These are phyloP conservation scores for Westerdykella ornata DNA, from an alignment of 2,329 filamentous ascomycete genomes.

Conservation along the genomic window DNA sequence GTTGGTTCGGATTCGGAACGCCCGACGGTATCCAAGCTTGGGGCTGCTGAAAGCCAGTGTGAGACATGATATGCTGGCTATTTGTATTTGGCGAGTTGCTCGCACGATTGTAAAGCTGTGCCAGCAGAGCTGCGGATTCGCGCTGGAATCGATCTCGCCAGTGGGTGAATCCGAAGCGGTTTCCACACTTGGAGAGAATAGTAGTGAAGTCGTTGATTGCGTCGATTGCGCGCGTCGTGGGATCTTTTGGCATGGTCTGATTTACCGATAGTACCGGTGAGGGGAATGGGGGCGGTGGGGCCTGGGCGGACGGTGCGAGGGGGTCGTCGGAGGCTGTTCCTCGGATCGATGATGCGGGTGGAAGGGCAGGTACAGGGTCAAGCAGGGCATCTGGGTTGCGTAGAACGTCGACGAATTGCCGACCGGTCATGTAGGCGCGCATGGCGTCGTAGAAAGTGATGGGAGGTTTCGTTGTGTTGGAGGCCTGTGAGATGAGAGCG, in stretches of 20 bases:
- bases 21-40: constrained; percentile 21
- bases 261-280: constrained; percentile 20
- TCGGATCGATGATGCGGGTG: constrained; percentile 30
- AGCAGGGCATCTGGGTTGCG: constrained; percentile 46
- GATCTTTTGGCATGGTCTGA: constrained; percentile 24
- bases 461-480: constrained; percentile 55
- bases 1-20: constrained; percentile 18
- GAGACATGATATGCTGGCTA: constrained; percentile 1
- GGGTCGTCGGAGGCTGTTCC: constrained; percentile 31
- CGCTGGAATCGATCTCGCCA: constrained; percentile 46
- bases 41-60: constrained; percentile 12
- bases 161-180: constrained; percentile 45
- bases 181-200: constrained; percentile 42
- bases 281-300: constrained; percentile 30
- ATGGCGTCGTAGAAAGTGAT: constrained; percentile 85
- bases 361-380: constrained; percentile 37
- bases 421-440: constrained; percentile 65
- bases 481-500: constrained; percentile 52
- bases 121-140: constrained; percentile 38
- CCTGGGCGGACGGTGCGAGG: constrained; percentile 26
- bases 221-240: constrained; percentile 38
- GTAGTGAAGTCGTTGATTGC: constrained; percentile 45
- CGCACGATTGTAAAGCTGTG: constrained; percentile 38
- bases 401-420: constrained; percentile 52
- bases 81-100: constrained; percentile 22